Evolutionary conservation across 1,284 basidiomycete genomes (phyloP), one percentile per base, ranked within the genome.

Genomic region (Microbotryum saponariae): DNA sequence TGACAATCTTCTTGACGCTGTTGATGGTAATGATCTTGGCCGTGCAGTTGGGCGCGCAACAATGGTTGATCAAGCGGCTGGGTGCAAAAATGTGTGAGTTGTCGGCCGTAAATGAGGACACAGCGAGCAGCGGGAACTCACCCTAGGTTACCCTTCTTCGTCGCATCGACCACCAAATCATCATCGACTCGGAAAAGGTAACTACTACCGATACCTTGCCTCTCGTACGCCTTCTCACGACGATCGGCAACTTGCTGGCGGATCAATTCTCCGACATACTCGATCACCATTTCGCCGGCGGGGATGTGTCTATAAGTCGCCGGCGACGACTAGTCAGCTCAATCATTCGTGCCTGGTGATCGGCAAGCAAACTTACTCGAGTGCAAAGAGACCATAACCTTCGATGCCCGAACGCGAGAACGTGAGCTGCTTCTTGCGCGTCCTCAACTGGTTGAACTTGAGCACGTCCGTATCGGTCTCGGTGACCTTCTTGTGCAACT

Each of bases 1-100:
- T 94, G 73, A 97, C 96, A 73, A 99, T 98, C 81, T 97, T 91
- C 81, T 97, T 97, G 78, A 94, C 90, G 44, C 92, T 90, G 72
- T 88, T 94, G 77, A 99, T 92, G 61, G 91, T 97, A 73, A 98
- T 93, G 75, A 99, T 98, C 80, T 94, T 96, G 51, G 94, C 94
- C 20, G 87, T 96, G 73, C 93, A 97, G 72, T 96, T 97, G 8
- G 94, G 94, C 73, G 93, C 90, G 75, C 94, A 99, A 85, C 79
- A 97, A 75, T 98, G 94, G 76, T 97, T 97, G 76, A 96, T 96
- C 67, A 96, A 77, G 49, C 91, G 89, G 61, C 91, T 93, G 56
- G 23, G 37, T 54, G 54, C 18, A 53, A 12, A 37, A 47, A 16
- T 42, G 2, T 16, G 16, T 10, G 14, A 2, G 27, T 9, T 14